These are phyloP conservation scores for Fraxinus pennsylvanica DNA, from an alignment of 257 asterid genomes.

Conservation along the genomic window DNA sequence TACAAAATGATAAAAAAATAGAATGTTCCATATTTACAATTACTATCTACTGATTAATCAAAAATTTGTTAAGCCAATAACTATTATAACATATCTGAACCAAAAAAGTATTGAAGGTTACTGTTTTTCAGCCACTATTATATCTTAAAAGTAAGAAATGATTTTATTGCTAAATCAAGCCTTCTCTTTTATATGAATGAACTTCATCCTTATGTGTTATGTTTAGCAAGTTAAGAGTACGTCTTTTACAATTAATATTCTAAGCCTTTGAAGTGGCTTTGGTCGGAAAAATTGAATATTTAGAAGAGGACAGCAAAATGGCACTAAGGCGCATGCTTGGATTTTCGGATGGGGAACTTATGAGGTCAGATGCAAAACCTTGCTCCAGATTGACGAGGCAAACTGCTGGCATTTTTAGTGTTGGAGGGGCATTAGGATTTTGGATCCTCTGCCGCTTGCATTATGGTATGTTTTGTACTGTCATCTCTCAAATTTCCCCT, in stretches of 20 bases:
- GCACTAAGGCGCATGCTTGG: constrained; percentile 81
- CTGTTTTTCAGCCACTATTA: background rate
- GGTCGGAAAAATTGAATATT: background rate
- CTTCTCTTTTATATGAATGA: background rate
- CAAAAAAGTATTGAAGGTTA: background rate
- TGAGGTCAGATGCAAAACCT: constrained; percentile 88
- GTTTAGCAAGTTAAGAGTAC: background rate
- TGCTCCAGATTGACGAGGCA: constrained; percentile 82
- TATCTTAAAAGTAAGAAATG: background rate
- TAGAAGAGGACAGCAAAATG: constrained; percentile 40
- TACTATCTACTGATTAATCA: no score
- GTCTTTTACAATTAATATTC: background rate
- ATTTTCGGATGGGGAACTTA: constrained; percentile 78
- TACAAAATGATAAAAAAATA: no score
- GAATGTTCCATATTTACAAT: no score
- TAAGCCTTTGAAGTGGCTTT: background rate
- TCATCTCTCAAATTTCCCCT: background rate
- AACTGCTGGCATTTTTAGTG: constrained; percentile 75
- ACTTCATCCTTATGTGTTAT: background rate
- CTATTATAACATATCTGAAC: no score
- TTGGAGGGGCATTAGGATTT: constrained; percentile 86
- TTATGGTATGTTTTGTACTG: constrained; percentile 49
- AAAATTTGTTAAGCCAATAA: no score
- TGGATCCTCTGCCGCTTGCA: constrained; percentile 93
- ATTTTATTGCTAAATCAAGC: no score